Conservation (phyloP, 2,329 filamentous ascomycete genomes). For the Cytospora paraplurivora region DNA sequence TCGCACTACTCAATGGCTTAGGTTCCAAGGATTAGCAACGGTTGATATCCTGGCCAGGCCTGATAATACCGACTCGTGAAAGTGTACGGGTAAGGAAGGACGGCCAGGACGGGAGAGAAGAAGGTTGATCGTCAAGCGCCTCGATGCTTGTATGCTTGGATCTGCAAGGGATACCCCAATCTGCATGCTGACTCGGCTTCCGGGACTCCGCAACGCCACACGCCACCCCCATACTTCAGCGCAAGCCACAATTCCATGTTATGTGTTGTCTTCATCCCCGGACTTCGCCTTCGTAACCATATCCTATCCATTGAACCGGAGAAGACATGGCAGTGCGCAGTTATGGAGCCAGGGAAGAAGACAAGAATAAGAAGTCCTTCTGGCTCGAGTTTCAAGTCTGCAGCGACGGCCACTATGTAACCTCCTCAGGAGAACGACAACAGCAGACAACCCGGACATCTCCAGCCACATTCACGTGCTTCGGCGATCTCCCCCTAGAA, state of each 20-base stretch:
- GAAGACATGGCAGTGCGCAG: constrained; percentile 12
- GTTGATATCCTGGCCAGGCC: too few species aligned
- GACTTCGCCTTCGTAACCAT: background rate
- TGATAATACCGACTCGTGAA: too few species aligned
- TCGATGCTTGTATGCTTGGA: background rate
- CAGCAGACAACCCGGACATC: background rate
- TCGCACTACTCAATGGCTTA: too few species aligned
- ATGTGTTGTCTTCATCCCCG: background rate
- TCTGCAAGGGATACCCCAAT: background rate
- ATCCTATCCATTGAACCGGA: background rate
- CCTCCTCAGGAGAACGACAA: background rate
- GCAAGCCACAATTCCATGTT: background rate
- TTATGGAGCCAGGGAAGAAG: constrained; percentile 15
- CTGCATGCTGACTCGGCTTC: background rate
- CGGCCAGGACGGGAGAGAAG: too few species aligned
- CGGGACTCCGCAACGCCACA: background rate
- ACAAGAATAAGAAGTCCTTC: constrained; percentile 35
- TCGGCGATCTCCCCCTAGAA: constrained; percentile 48
- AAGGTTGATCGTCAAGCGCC: too few species aligned
- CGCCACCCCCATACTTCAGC: background rate
- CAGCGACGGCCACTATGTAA: constrained; percentile 37
- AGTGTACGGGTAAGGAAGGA: too few species aligned
- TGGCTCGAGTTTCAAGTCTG: constrained; percentile 51
- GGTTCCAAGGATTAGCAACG: too few species aligned
- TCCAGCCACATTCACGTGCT: constrained; percentile 38